phyloP scores from a whole-genome alignment of 192 early-diverging fungal species.

The Coemansia sp. region DNA sequence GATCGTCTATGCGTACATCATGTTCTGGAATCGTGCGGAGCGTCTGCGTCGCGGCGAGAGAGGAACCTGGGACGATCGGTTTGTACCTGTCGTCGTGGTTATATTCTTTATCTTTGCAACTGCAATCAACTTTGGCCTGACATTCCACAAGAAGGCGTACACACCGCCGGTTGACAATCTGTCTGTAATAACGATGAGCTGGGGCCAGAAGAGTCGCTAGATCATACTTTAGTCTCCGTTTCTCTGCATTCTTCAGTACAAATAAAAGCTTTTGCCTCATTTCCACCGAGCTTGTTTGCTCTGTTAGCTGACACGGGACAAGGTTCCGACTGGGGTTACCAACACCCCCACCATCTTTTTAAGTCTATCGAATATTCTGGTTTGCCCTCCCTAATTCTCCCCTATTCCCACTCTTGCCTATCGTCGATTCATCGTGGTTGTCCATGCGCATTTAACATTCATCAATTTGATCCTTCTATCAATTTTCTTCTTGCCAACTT shows the following conservation, averaged over 20 bases:
- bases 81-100: constrained; percentile 45
- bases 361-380: too few relatives aligned
- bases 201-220: constrained; percentile 24
- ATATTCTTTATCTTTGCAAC: constrained; percentile 51
- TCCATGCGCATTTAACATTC: neutral
- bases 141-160: constrained; percentile 54
- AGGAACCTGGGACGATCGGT: constrained; percentile 51
- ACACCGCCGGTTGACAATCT: constrained; percentile 44
- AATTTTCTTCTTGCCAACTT: neutral
- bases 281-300: neutral
- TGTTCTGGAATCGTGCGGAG: constrained; percentile 50
- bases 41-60: constrained; percentile 48
- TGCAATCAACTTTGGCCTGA: constrained; percentile 56
- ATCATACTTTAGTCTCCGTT: neutral
- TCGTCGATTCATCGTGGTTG: too few relatives aligned
- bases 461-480: neutral
- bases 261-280: neutral
- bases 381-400: too few relatives aligned
- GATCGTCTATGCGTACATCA: constrained; percentile 50
- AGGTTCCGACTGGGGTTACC: too few relatives aligned
- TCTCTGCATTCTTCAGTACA: neutral
- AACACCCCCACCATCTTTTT: too few relatives aligned
- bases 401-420: too few relatives aligned
- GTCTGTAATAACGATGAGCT: constrained; percentile 59
- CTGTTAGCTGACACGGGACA: too few relatives aligned